Base-by-base conservation (phyloP, 495 filamentous ascomycete species). In the Cladorrhinum samala region DNA sequence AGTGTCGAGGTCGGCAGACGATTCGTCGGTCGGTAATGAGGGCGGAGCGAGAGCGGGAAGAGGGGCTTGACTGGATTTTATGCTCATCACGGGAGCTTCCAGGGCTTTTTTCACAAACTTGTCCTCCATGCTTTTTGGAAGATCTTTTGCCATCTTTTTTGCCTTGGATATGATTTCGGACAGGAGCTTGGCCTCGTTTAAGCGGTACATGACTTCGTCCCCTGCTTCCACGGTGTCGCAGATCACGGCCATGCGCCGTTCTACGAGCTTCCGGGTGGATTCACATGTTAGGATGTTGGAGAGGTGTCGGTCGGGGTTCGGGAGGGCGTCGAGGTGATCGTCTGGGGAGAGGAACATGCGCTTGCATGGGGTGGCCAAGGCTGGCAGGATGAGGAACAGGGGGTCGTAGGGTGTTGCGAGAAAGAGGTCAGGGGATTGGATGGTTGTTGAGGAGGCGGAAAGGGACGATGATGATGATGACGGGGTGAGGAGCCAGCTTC, bases 71-170 rank as follows among this genome's bases (percentile, higher is more conserved):
- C 18, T 30, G 20, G 9, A 21, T 14, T 76, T 81, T n/a, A 85
- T 68, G 5, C 76, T 78, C 59, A 87, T 71, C 18, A 91, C 68
- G 0, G 93, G 93, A 42, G 80, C 78, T 49, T 88, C 85, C 21
- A 97, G 68, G n/a, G 80, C 77, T 56, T 85, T 84, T 17, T 70
- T 74, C 11, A 99, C 79, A 60, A 95, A 93, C 23, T 81, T 83
- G 38, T 95, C 85, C 65, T 96, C 94, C 77, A 97, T 77, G 58
- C 87, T 95, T 38, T 70, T 68, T 9, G 93, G 91, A 25, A 96
- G 67, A 0, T 82, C 82, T 0, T 71, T 72, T 6, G 72, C 67
- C 79, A 95, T 89, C 0, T 72, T 76, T 49, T 78, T 72, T 16
- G 90, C 91, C 64, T 96, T 97, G 14, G 60, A 55, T 17, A 88